Base-by-base conservation (phyloP, 1,139 yeast genomes). In the Pneumocystis jirovecii region DNA sequence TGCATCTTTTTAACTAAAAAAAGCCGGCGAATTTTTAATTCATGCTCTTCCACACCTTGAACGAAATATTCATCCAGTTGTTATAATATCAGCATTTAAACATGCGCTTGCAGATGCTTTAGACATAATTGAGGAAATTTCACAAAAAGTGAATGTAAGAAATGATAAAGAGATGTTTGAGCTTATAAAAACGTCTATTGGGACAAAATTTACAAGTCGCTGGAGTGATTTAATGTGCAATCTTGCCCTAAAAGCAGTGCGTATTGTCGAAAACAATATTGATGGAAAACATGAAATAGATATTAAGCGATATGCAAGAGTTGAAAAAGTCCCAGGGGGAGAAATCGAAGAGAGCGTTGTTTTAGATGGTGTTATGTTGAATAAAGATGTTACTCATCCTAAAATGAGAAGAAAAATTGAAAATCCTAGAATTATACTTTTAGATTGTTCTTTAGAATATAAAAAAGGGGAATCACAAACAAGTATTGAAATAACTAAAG, bases 391-490 rank as follows among this genome's bases (percentile, higher is more conserved):
- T 66, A 91, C 95, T 37, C 99, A 95, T 76, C 98, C 99, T 69
- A 90, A 91, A 77, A 95, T 95, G 99, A 85, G 85, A 71, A 85
- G 98, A 75, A 74, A 80, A 71, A 88, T 93, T 70, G 89, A 86
- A 73, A 88, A 89, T 73, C 99, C 99, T 64, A 82, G 95, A 70
- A 83, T 95, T 66, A 82, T 95, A 59, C 81, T 95, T 70, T 81
- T 95, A 72, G 98, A 95, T 77, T 91, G 97, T 76, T 97, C 99
- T 25, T 81, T 95, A 72, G 99, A 95, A 77, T 95, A 95, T 79
- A 95, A 95, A 79, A 95, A 95, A 82, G 99, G 98, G 68, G 99
- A 95, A 78, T 90, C 97, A 1, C 98, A 95, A 76, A 93, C 98
- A 66, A 93, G 93, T 77, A 90, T 95, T 72, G 99, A 95, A 79